These are phyloP conservation scores for Ophiostoma ips DNA, from an alignment of 2,329 filamentous ascomycete species.

Conservation along the genomic window DNA sequence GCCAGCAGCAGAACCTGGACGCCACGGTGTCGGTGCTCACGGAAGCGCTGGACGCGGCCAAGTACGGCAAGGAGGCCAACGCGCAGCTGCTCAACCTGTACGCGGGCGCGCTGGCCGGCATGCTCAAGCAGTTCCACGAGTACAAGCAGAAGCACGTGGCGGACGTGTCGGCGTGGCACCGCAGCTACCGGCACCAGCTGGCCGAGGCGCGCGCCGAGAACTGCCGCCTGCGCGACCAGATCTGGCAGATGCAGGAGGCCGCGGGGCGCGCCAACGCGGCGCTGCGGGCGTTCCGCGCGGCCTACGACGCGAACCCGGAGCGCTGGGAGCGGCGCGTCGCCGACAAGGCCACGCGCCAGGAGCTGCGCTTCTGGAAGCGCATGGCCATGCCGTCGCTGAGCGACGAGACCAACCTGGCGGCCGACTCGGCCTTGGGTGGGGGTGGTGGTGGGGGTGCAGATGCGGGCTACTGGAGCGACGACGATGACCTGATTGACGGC, in stretches of 20 bases:
- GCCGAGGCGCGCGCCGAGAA: conserved; percentile 53
- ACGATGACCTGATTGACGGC: conserved; percentile 49
- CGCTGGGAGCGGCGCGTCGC: conserved; percentile 40
- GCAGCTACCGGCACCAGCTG: conserved; percentile 50
- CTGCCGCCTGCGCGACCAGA: conserved; percentile 46
- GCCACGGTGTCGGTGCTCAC: conserved; percentile 45
- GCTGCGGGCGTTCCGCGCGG: conserved; percentile 41
- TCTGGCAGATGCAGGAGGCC: conserved; percentile 52
- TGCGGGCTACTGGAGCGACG: conserved; percentile 52
- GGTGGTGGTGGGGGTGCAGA: conserved; percentile 33
- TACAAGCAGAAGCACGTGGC: conserved; percentile 50
- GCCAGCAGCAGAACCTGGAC: conserved; percentile 37
- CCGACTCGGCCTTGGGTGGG: neutral
- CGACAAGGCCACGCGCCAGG: conserved; percentile 38
- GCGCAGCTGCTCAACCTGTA: conserved; percentile 43
- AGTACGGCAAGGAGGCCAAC: conserved; percentile 46
- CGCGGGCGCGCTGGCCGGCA: conserved; percentile 39
- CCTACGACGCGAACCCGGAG: conserved; percentile 41
- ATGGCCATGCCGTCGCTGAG: conserved; percentile 46
- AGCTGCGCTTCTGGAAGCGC: conserved; percentile 52
- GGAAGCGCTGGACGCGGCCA: conserved; percentile 48
- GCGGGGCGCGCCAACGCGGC: conserved; percentile 43
- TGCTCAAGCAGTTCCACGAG: conserved; percentile 50
- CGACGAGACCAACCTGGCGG: conserved; percentile 20
- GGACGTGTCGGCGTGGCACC: conserved; percentile 51